Percentiles rank a stretch among this genome's conserved stretches.
These are phyloP conservation scores for Nicotiana undulata DNA, from an alignment of 257 asterid genomes.

Conservation along the genomic window DNA sequence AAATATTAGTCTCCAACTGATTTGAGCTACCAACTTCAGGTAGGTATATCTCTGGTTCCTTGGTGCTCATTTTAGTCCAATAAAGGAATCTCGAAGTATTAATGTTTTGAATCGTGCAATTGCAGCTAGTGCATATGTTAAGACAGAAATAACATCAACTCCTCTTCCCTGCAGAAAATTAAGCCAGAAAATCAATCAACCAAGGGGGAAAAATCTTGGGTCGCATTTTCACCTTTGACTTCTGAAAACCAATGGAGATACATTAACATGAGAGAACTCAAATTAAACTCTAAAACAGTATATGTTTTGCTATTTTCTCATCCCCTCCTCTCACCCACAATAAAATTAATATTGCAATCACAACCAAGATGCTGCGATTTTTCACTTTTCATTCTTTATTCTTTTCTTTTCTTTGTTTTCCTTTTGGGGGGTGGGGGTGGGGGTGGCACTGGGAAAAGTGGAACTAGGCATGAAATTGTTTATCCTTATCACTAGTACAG, in stretches of 20 bases:
- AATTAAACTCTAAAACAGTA: background rate
- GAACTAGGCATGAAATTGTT: background rate
- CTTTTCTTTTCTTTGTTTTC: background rate
- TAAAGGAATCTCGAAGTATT: background rate
- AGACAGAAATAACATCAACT: background rate
- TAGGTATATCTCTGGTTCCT: background rate
- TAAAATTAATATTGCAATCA: background rate
- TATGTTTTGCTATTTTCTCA: background rate
- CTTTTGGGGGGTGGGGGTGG: background rate
- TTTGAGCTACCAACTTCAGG: conserved; percentile 21
- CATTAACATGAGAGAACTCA: background rate
- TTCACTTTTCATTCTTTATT: background rate
- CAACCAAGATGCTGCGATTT: background rate
- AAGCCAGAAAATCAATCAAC: background rate
- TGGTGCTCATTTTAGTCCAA: background rate
- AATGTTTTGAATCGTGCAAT: background rate
- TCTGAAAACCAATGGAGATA: background rate
- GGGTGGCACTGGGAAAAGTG: background rate
- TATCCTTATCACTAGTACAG: background rate
- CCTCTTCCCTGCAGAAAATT: background rate
- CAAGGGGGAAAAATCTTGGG: background rate
- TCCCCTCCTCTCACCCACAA: background rate
- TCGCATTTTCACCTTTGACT: background rate
- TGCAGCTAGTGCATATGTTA: background rate
- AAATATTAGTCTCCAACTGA: conserved; percentile 22